Evolutionary conservation across 345 rosid species (phyloP).

Genomic region (Capsella bursapastoris): DNA sequence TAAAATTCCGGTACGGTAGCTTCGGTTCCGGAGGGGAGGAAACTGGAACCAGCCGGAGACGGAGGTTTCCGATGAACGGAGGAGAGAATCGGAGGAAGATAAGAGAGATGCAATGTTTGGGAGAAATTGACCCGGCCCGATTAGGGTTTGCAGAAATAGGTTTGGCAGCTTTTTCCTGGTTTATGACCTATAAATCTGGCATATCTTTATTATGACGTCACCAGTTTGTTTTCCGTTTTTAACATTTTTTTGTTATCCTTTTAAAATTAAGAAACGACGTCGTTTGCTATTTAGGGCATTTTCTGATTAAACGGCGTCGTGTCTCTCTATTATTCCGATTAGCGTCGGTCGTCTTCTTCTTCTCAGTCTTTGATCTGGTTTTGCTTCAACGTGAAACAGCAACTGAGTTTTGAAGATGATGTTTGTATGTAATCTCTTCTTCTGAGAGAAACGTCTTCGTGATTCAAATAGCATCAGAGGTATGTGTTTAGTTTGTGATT

Average conservation of each 20-base stretch:
- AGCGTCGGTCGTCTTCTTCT: conserved; percentile 6
- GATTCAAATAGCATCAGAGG: conserved; percentile 13
- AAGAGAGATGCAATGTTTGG: conserved; percentile 21
- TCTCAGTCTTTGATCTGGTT: conserved; percentile 27
- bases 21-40: conserved; percentile 26
- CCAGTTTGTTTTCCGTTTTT: conserved; percentile 29
- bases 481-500: not conserved
- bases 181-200: conserved; percentile 35
- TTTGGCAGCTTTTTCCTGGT: conserved; percentile 46
- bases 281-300: not conserved
- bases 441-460: not conserved
- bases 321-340: not conserved
- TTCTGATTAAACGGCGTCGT: not conserved
- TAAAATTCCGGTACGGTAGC: conserved; percentile 19
- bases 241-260: not conserved
- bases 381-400: not conserved
- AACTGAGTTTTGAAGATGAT: not conserved
- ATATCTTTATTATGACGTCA: conserved; percentile 8
- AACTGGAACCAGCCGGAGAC: conserved; percentile 26
- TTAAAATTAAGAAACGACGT: not conserved
- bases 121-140: conserved; percentile 25
- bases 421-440: not conserved
- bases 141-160: conserved; percentile 37
- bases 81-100: conserved; percentile 13
- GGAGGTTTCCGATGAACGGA: conserved; percentile 6